A percentile compares a stretch with the other conserved stretches of the same genome.
Evolutionary conservation across 2,329 filamentous ascomycete species (phyloP).

Genomic region (Phialophora verrucosa): DNA sequence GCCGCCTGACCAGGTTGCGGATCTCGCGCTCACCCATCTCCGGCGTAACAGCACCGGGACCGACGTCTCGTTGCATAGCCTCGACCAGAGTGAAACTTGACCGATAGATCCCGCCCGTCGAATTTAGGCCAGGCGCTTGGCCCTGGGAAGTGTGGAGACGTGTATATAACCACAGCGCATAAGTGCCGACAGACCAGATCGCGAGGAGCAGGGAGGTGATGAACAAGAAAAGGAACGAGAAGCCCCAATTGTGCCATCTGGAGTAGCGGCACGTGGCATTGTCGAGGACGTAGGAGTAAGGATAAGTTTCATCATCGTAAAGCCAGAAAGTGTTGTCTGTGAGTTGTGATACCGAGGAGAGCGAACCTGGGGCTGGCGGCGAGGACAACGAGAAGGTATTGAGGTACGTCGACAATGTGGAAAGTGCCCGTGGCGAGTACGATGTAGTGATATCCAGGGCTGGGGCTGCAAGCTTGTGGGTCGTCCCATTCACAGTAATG

Average conservation of each 20-base stretch:
- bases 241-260: conserved; percentile 46
- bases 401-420: conserved; percentile 24
- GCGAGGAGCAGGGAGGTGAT: conserved; percentile 44
- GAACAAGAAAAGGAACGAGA: conserved; percentile 45
- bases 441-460: conserved; percentile 32
- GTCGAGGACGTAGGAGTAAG: conserved; percentile 26
- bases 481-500: conserved; percentile 22
- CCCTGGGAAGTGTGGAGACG: conserved; percentile 37
- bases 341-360: conserved; percentile 12
- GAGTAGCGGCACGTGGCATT: conserved; percentile 28
- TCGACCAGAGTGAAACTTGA: conserved; percentile 32
- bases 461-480: conserved; percentile 27
- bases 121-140: conserved; percentile 16
- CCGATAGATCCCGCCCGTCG: conserved; percentile 42
- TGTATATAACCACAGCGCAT: conserved; percentile 46
- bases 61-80: conserved; percentile 32
- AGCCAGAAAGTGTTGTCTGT: conserved; percentile 27
- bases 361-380: conserved; percentile 4
- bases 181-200: conserved; percentile 44
- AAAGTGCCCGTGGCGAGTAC: conserved; percentile 17
- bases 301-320: conserved; percentile 31
- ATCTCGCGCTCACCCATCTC: conserved; percentile 27
- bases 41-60: conserved; percentile 24
- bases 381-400: conserved; percentile 17
- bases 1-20: conserved; percentile 22